A percentile compares a stretch with the other conserved stretches of the same genome.
These are phyloP conservation scores for Phytophthora kernoviae DNA, from an alignment of 352 stramenopile genomes.

Conservation along the genomic window DNA sequence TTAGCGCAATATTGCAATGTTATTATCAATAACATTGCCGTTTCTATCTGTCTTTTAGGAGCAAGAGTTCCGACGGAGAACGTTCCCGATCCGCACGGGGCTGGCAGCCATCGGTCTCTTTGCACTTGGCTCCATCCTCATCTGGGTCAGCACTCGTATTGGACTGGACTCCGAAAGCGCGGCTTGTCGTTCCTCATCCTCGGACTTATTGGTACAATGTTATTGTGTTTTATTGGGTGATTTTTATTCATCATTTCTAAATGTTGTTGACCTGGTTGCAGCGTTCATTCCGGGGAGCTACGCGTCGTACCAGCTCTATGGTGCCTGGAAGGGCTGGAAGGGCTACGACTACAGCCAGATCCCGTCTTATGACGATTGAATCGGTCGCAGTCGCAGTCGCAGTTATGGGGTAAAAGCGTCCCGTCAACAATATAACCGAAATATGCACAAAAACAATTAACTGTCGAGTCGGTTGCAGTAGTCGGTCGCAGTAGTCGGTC, in stretches of 20 bases:
- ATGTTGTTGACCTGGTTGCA: slow-evolving; percentile 20
- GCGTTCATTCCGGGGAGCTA: slow-evolving; percentile 87
- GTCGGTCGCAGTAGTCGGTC: too few relatives aligned
- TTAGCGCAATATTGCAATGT: not conserved
- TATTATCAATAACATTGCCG: not conserved
- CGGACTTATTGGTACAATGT: slow-evolving; percentile 66
- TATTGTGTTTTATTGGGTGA: not conserved
- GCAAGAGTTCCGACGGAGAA: slow-evolving; percentile 47
- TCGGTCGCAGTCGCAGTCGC: not conserved
- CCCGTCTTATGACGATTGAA: slow-evolving; percentile 83
- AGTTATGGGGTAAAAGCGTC: not conserved
- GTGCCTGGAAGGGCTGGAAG: slow-evolving; percentile 83
- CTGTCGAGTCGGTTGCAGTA: too few relatives aligned
- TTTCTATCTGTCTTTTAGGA: slow-evolving; percentile 12
- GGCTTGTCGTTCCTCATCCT: slow-evolving; percentile 82
- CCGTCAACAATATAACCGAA: too few relatives aligned
- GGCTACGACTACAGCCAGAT: slow-evolving; percentile 87
- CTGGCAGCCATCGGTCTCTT: slow-evolving; percentile 77
- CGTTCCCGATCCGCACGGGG: slow-evolving; percentile 78
- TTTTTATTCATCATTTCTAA: not conserved
- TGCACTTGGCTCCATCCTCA: slow-evolving; percentile 67
- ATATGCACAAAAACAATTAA: too few relatives aligned
- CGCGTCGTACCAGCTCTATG: slow-evolving; percentile 78
- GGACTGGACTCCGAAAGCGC: slow-evolving; percentile 74
- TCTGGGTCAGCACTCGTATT: slow-evolving; percentile 78